Evolutionary conservation across 2,329 filamentous ascomycete genomes (phyloP).

Genomic region (Capronia coronata): DNA sequence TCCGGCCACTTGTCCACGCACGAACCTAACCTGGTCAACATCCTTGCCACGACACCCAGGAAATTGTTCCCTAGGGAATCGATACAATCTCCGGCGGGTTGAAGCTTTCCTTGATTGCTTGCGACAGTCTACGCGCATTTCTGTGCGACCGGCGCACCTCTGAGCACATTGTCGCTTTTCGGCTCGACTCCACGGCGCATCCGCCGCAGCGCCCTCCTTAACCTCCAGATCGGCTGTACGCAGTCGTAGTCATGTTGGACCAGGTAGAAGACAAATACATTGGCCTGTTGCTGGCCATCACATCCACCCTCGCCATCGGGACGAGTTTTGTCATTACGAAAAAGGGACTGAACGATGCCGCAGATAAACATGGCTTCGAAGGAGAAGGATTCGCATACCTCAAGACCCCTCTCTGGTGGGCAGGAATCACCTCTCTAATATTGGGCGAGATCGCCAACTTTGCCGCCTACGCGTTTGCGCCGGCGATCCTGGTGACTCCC

Average conservation of each 20-base stretch:
- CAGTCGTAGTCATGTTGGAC: constrained; percentile 18
- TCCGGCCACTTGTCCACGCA: neutral
- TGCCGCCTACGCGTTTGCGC: constrained; percentile 94
- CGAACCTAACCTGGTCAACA: neutral
- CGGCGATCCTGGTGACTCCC: constrained; percentile 95
- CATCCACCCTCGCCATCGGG: constrained; percentile 52
- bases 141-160: neutral
- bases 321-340: constrained; percentile 99
- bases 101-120: neutral
- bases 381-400: constrained; percentile 94
- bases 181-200: neutral
- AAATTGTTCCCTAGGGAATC: neutral
- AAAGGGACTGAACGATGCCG: constrained; percentile 90
- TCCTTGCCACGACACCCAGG: neutral
- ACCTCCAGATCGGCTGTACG: neutral
- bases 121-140: neutral
- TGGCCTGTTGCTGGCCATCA: constrained; percentile 42
- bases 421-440: constrained; percentile 82
- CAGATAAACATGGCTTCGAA: constrained; percentile 88
- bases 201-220: constrained; percentile 1
- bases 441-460: constrained; percentile 95
- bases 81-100: neutral
- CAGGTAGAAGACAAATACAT: constrained; percentile 38
- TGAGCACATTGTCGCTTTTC: neutral
- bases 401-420: constrained; percentile 96